Percentiles rank a stretch among this genome's conserved stretches.
phyloP scores from a whole-genome alignment of 176 grass and related monocot species.

The Guadua angustifolia region DNA sequence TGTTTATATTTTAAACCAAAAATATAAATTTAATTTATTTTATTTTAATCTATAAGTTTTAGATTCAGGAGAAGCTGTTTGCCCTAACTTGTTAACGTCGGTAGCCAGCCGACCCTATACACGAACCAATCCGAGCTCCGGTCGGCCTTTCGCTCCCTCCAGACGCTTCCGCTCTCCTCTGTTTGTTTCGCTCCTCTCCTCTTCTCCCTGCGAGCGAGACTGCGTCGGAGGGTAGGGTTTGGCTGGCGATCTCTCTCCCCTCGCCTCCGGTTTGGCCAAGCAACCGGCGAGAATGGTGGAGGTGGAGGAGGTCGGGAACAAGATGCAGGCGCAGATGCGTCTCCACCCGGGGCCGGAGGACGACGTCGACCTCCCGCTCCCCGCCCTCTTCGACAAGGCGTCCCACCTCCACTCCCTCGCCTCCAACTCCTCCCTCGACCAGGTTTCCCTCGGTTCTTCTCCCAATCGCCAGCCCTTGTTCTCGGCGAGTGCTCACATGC shows the following conservation, averaged over 20 bases:
- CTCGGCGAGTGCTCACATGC: not conserved
- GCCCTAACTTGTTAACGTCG: no score
- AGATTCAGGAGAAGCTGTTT: no score
- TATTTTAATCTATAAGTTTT: no score
- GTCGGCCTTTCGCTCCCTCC: no score
- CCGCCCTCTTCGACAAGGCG: conserved; percentile 75
- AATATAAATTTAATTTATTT: no score
- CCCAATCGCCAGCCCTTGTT: conserved; percentile 4
- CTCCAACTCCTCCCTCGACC: conserved; percentile 68
- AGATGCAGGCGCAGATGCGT: conserved; percentile 49
- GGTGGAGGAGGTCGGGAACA: conserved; percentile 41
- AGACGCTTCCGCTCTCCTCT: no score
- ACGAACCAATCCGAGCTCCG: no score
- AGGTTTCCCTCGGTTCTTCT: conserved; percentile 39
- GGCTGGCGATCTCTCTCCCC: not conserved
- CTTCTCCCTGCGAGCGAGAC: not conserved
- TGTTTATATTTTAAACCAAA: no score
- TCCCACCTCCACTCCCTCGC: conserved; percentile 71
- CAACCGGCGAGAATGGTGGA: conserved; percentile 31
- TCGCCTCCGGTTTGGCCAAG: not conserved
- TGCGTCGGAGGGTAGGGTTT: conserved; percentile 5
- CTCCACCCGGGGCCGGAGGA: conserved; percentile 26
- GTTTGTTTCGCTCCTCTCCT: no score
- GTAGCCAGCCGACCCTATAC: no score
- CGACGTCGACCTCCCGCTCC: conserved; percentile 65